phyloP scores from a whole-genome alignment of 2,329 filamentous ascomycete species.

The Nannizziopsis barbatae region DNA sequence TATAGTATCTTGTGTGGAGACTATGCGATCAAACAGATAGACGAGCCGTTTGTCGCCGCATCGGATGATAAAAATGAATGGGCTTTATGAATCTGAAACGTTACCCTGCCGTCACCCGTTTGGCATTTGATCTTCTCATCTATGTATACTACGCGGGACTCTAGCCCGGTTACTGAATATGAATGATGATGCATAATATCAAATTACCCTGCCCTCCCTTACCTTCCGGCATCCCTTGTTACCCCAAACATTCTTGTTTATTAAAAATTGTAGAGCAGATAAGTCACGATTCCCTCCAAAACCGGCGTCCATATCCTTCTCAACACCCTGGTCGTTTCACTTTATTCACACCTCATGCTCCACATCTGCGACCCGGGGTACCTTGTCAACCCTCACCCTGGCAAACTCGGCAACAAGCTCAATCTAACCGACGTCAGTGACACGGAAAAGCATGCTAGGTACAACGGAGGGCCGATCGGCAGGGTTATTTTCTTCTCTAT shows the following conservation, averaged over 20 bases:
- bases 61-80: constrained; percentile 70
- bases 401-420: constrained; percentile 13
- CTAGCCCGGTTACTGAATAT: not conserved
- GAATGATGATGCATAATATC: not conserved
- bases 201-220: too few relatives aligned
- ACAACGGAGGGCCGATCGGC: too few relatives aligned
- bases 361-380: constrained; percentile 12
- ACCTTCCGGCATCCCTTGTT: not conserved
- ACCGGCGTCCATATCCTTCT: too few relatives aligned
- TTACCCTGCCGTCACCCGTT: not conserved
- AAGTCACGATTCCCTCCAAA: too few relatives aligned
- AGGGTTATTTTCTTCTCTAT: too few relatives aligned
- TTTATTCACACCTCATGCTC: constrained; percentile 11
- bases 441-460: not conserved
- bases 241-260: not conserved
- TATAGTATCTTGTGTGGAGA: constrained; percentile 83
- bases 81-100: constrained; percentile 45
- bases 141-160: not conserved
- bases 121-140: not conserved
- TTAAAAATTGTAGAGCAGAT: not conserved
- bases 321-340: too few relatives aligned
- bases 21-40: constrained; percentile 83
- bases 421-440: constrained; percentile 4
- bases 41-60: constrained; percentile 74
- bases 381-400: constrained; percentile 12